Evolutionary conservation across 306 rosid species (phyloP), one percentile per base, ranked within the genome.

Genomic region (Trichosanthes truncata): DNA sequence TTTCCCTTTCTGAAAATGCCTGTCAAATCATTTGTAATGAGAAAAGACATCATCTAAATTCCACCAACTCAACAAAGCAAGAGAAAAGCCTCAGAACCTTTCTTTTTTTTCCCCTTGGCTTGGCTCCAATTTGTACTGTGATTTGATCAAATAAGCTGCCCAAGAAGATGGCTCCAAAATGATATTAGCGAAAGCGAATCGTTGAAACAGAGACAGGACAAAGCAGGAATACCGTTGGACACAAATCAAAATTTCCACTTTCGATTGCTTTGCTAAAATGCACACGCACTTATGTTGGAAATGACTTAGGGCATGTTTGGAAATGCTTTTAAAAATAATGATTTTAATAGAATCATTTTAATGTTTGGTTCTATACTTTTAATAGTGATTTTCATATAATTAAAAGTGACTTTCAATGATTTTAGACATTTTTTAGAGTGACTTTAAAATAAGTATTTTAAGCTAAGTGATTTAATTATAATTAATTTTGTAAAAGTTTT

Each of bases 21-120:
- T 31, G 61, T 74, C 78, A 74, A 48, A 26, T 74, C 78, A 49
- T 48, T 48, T 5, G 78, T 9, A 45, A 10, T 45, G 20, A 45
- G 35, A 71, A 71, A 45, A 71, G 76, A 45, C 76, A 71, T 45
- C 55, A 71, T 41, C 38, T 45, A 74, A 74, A 74, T 74, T 74
- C 77, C 78, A 74, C 61, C 59, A 48, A 17, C 35, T 10, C 21
- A 7, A 21, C n/a, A 48, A 73, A 49, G 60, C 23, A 11, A 13
- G 21, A 7, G 9, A 73, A 29, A 48, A 46, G 77, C 1, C 77
- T 8, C 5, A 15, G 5, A 73, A 17, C 35, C 38, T 6, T 33
- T 0, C 3, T 20, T 67, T 31, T 26, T 11, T 3, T n/a, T 4
- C 11, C 7, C 7, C 3, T n/a, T n/a, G n/a, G n/a, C 14, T 72